Base-by-base conservation (phyloP, 2,329 filamentous ascomycete genomes). In the Microdochium paspali region DNA sequence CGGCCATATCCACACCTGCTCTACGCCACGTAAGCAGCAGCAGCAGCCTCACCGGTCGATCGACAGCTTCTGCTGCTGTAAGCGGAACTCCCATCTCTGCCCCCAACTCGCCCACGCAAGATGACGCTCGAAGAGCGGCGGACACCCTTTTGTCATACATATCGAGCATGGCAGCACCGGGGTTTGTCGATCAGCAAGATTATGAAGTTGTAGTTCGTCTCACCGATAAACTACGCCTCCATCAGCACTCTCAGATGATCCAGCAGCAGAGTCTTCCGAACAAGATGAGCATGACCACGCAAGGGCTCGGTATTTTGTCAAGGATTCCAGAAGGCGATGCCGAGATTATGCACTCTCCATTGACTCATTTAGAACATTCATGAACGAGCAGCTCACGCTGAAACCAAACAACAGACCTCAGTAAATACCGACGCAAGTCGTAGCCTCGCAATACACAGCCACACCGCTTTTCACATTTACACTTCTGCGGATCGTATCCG, bases 71-170 rank as follows among this genome's bases (percentile, higher is more conserved):
- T 3, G 60, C 54, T 32, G 57, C 52, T 15, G 57, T 56, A 46
- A 63, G 55, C 47, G 66, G 62, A 44, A 68, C 66, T 15, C 65
- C 68, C 2, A 69, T 80, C 31, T 75, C 77, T 35, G 75, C 80
- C 45, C 76, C 83, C 1, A 77, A 67, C 24, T 85, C 85, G 2
- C 86, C 85, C 0, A 89, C 84, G 0, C 86, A 90, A 55, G 90
- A 96, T 56, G 90, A 97, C 63, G 90, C 90, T 3, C 79, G 87
- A 32, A 77, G 81, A 46, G 91, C 90, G 1, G 76, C 94, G 4
- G 84, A 91, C 57, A 82, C 90, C 2, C 79, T 96, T 20, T 77
- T 95, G 62, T 84, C 69, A 50, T 95, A 91, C 60, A 85, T 96
- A 62, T 79, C 88, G 56, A 82, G 82, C 50, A 79, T 85, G 54